Evolutionary conservation across 768 basidiomycete genomes (phyloP).

Genomic region (Hericium rajendrae): DNA sequence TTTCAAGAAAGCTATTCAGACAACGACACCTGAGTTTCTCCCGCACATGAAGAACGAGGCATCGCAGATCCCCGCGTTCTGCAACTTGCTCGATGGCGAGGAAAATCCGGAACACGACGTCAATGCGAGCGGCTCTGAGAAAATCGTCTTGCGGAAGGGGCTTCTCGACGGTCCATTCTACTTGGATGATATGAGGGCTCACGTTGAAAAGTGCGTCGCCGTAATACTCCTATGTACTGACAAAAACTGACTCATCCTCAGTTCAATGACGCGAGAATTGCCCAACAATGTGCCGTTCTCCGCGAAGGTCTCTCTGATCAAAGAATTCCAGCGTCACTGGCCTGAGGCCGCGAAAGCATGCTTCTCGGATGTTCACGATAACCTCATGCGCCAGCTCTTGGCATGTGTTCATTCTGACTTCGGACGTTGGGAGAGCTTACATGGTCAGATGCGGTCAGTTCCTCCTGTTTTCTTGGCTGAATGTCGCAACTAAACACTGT

Average conservation of each 20-base stretch:
- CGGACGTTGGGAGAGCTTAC: background rate
- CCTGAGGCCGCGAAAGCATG: background rate
- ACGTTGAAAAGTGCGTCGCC: background rate
- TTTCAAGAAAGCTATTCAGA: constrained; percentile 24
- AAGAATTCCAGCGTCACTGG: background rate
- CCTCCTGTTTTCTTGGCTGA: background rate
- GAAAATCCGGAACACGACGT: no score
- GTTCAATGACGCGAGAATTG: background rate
- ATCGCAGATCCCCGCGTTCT: no score
- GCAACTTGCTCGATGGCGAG: no score
- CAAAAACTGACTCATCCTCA: background rate
- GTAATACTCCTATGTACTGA: background rate
- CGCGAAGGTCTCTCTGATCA: background rate
- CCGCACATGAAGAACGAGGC: constrained; percentile 9
- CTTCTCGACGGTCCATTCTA: background rate
- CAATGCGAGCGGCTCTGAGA: background rate
- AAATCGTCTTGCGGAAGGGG: background rate
- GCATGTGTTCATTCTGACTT: background rate
- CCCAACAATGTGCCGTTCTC: constrained; percentile 1
- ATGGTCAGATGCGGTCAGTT: background rate
- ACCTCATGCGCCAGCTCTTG: background rate
- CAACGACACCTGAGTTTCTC: constrained; percentile 28
- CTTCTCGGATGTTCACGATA: background rate
- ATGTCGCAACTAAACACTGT: no score
- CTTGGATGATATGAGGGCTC: background rate